These are phyloP conservation scores for Meripilus lineatus DNA, from an alignment of 1,284 basidiomycete species.

Conservation along the genomic window DNA sequence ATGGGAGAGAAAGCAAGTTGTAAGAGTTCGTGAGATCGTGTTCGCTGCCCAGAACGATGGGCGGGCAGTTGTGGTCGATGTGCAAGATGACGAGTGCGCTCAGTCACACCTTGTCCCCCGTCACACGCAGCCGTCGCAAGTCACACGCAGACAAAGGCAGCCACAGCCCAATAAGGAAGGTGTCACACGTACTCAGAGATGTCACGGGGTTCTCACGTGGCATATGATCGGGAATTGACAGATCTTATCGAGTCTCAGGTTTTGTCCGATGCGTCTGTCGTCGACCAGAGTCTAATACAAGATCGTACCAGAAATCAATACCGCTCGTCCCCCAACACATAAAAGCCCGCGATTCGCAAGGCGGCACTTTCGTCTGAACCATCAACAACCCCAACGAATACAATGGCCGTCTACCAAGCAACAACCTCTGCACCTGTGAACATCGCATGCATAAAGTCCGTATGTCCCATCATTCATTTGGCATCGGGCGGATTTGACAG, in stretches of 20 bases:
- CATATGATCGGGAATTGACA: too few relatives aligned
- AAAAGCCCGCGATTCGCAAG: background rate
- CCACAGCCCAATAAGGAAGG: too few relatives aligned
- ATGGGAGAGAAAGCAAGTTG: slow-evolving; percentile 7
- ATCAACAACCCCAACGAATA: slow-evolving; percentile 23
- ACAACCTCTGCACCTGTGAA: slow-evolving; percentile 94
- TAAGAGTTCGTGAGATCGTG: slow-evolving; percentile 15
- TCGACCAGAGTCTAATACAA: too few relatives aligned
- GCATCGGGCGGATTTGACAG: slow-evolving; percentile 8
- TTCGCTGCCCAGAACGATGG: slow-evolving; percentile 27
- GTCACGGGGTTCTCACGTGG: too few relatives aligned
- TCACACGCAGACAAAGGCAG: too few relatives aligned
- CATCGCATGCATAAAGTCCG: slow-evolving; percentile 94
- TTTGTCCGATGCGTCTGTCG: too few relatives aligned
- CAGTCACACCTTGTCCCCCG: too few relatives aligned
- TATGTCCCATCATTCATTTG: slow-evolving; percentile 10
- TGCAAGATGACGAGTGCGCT: slow-evolving; percentile 22
- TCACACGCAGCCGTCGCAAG: too few relatives aligned
- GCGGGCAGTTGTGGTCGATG: slow-evolving; percentile 24
- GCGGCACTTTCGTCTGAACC: slow-evolving; percentile 12
- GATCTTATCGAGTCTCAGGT: too few relatives aligned
- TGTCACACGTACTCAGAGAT: too few relatives aligned
- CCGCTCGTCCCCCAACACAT: background rate
- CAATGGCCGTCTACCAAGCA: slow-evolving; percentile 74
- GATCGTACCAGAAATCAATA: too few relatives aligned